Conservation (phyloP, 169 alveolate species). For the Eimeria necatrix region DNA sequence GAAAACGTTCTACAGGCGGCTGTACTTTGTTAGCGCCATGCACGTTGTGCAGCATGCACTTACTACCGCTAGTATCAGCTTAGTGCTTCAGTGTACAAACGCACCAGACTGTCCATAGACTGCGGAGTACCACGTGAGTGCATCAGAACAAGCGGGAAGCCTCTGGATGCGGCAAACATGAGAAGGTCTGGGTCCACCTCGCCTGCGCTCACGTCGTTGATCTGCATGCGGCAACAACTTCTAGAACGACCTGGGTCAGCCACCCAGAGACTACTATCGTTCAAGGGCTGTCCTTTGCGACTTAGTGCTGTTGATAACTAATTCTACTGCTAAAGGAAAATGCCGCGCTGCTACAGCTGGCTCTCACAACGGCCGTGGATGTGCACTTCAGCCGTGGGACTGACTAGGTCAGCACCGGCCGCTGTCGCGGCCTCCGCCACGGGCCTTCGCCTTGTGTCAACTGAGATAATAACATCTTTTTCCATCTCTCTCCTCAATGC, state of each 20-base stretch:
- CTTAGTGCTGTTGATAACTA: no score
- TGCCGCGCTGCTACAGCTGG: no score
- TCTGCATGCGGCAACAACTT: neutral
- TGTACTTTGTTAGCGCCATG: neutral
- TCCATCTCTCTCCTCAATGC: neutral
- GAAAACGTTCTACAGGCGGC: neutral
- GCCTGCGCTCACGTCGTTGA: constrained; percentile 74
- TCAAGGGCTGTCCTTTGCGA: neutral
- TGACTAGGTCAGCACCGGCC: constrained; percentile 76
- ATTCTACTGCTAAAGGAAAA: no score
- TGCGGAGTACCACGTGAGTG: constrained; percentile 43
- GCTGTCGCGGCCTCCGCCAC: constrained; percentile 65
- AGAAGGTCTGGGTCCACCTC: constrained; percentile 27
- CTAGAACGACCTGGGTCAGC: neutral
- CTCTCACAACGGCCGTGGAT: neutral
- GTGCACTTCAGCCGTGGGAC: neutral
- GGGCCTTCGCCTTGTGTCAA: constrained; percentile 72
- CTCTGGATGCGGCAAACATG: neutral
- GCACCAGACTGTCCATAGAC: constrained; percentile 18
- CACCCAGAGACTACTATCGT: neutral
- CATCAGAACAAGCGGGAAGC: constrained; percentile 46
- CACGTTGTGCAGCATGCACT: neutral
- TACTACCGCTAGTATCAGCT: neutral
- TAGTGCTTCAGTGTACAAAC: neutral
- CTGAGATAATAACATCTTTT: constrained; percentile 17